Evolutionary conservation across 2,329 filamentous ascomycete species (phyloP), one percentile per base, ranked within the genome.

Genomic region (Penicillium sp.): DNA sequence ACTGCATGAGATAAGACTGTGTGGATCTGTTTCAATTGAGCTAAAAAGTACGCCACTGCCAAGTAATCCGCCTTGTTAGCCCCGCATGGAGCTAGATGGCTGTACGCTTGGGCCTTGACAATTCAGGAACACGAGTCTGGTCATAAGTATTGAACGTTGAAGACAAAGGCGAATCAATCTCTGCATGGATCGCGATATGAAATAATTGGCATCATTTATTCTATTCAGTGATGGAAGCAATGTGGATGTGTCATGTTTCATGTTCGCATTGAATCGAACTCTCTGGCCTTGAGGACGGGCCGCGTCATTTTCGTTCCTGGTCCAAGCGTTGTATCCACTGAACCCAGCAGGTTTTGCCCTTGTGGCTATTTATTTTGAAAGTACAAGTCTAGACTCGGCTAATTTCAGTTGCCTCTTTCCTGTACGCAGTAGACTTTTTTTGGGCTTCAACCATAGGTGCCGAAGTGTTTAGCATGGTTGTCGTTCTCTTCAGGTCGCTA

Each of bases 1-100:
- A 29, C 8, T 27, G 26, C 27, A 29, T 10, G 27, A 29, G 27
- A 29, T 29, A 29, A 29, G 27, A 29, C 27, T 11, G 29, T 13
- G 31, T 35, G 45, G 45, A 35, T 37, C 10, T 16, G 13, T 35
- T 37, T 26, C 7, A 26, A 19, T 27, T 4, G 21, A 49, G 47
- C 47, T 49, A 49, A 37, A 31, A 42, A 26, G 11, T 16, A 49
- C 47, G 47, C 47, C 47, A 49, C 47, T 49, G 47, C 47, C 47
- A 49, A 37, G 47, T 29, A 35, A 23, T 23, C 31, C 25, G 29
- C 47, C 37, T 49, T 23, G 19, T 35, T 35, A 33, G 47, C 33
- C 47, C 37, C 47, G 31, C 47, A 37, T 37, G 47, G 13, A 29
- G 47, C 29, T 23, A 21, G 47, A 31, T 31, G 29, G 29, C 29